Percentiles rank a stretch among this genome's conserved stretches.
Conservation (phyloP, 768 basidiomycete genomes). For the Auricularia sp. region DNA sequence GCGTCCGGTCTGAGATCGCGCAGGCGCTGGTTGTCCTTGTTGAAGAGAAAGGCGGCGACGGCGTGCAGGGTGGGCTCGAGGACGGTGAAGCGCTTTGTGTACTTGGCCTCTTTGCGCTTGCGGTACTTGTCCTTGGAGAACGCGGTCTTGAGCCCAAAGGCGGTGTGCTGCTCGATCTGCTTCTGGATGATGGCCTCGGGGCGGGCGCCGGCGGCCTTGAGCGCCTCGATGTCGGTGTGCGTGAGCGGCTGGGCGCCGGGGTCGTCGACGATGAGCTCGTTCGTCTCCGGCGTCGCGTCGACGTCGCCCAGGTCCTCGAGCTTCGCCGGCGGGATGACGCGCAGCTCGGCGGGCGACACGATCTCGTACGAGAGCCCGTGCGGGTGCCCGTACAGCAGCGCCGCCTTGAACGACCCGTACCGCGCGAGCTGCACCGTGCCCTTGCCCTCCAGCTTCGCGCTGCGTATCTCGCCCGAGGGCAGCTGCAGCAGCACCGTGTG, state of each 20-base stretch:
- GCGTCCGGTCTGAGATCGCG: conserved; percentile 81
- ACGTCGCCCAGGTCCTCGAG: conserved; percentile 52
- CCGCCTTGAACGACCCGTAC: conserved; percentile 74
- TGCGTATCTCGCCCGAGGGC: conserved; percentile 71
- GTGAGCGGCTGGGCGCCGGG: conserved; percentile 77
- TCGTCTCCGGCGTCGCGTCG: conserved; percentile 98
- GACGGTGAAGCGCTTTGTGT: conserved; percentile 38
- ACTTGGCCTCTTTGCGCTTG: conserved; percentile 97
- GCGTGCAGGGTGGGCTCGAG: conserved; percentile 83
- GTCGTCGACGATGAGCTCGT: conserved; percentile 88
- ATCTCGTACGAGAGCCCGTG: conserved; percentile 91
- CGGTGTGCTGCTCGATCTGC: conserved; percentile 88
- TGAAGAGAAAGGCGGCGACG: conserved; percentile 82
- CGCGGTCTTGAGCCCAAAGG: conserved; percentile 90
- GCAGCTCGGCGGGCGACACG: conserved; percentile 50
- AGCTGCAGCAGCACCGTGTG: conserved; percentile 71
- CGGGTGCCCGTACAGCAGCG: conserved; percentile 69
- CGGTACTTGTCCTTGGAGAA: conserved; percentile 98
- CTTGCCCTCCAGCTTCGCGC: conserved; percentile 61
- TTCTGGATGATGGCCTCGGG: conserved; percentile 92
- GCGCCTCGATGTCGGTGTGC: conserved; percentile 67
- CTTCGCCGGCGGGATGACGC: conserved; percentile 47
- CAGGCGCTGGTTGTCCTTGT: conserved; percentile 39
- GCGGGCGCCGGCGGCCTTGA: conserved; percentile 76
- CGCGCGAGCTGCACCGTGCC: conserved; percentile 60